phyloP scores from a whole-genome alignment of 139 green algal genomes.

The Micractinium sp. region DNA sequence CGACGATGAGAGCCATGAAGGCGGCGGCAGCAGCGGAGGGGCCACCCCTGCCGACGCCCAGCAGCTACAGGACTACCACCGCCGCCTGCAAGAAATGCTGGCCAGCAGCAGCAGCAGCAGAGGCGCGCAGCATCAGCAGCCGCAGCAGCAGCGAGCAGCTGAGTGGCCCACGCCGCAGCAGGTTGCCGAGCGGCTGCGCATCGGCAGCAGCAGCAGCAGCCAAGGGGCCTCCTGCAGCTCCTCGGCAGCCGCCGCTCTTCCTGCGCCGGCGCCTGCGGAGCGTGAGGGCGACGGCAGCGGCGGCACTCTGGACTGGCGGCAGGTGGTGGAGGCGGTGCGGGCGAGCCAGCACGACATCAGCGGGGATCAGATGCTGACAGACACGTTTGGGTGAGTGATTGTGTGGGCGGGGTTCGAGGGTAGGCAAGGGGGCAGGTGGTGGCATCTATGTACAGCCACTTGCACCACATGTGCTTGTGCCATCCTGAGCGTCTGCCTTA shows the following conservation, averaged over 20 bases:
- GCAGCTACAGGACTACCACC: not conserved
- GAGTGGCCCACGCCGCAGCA: slow-evolving; percentile 7
- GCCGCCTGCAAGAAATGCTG: slow-evolving; percentile 14
- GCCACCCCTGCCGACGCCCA: not conserved
- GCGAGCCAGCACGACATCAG: not conserved
- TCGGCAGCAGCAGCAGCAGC: not conserved
- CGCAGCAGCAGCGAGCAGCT: not conserved
- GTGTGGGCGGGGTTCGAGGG: not conserved
- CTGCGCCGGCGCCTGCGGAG: not conserved
- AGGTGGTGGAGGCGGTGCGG: slow-evolving; percentile 43
- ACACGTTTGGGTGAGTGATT: slow-evolving; percentile 62
- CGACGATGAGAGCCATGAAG: not conserved
- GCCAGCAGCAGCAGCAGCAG: not conserved
- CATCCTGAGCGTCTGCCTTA: too few relatives aligned
- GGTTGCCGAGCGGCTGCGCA: slow-evolving; percentile 5
- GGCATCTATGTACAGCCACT: not conserved
- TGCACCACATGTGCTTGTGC: not conserved
- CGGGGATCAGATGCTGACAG: slow-evolving; percentile 62
- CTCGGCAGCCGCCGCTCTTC: not conserved
- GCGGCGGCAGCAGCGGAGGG: not conserved
- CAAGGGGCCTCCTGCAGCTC: not conserved
- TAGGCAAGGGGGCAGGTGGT: not conserved
- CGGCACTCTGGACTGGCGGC: slow-evolving; percentile 57
- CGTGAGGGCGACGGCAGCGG: not conserved
- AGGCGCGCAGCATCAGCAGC: not conserved